These are phyloP conservation scores for Macaranga tanarius DNA, from an alignment of 441 rosid species.

Conservation along the genomic window DNA sequence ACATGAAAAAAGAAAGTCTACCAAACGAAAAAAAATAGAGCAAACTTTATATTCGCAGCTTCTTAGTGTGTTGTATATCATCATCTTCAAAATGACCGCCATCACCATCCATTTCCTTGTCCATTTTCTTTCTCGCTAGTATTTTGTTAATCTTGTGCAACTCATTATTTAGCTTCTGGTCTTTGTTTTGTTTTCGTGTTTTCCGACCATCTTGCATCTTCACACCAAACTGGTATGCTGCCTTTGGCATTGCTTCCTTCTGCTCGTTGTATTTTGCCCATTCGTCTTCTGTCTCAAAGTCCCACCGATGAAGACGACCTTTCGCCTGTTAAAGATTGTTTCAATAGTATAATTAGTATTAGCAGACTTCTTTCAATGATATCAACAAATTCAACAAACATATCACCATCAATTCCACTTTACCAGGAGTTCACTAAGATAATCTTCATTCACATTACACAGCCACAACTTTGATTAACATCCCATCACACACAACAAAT, in stretches of 20 bases:
- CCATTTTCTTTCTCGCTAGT: slow-evolving; percentile 82
- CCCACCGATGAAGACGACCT: slow-evolving; percentile 95
- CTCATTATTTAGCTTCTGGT: slow-evolving; percentile 88
- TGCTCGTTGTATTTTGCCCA: slow-evolving; percentile 96
- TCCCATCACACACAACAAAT: not conserved
- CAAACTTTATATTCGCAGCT: slow-evolving; percentile 44
- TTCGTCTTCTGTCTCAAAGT: slow-evolving; percentile 92
- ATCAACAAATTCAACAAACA: not conserved
- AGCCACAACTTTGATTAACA: not conserved
- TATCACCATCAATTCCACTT: not conserved
- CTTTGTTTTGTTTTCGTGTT: slow-evolving; percentile 91
- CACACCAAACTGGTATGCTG: slow-evolving; percentile 96
- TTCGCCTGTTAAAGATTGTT: slow-evolving; percentile 62
- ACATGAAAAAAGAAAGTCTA: not conserved
- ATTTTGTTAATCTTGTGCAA: slow-evolving; percentile 86
- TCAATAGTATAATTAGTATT: slow-evolving; percentile 11
- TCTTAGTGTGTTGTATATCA: slow-evolving; percentile 62
- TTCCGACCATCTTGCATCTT: slow-evolving; percentile 98
- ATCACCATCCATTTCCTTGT: slow-evolving; percentile 54
- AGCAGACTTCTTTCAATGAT: not conserved
- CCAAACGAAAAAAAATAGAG: not conserved
- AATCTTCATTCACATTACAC: not conserved
- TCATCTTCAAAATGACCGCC: slow-evolving; percentile 46
- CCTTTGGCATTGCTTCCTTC: slow-evolving; percentile 99
- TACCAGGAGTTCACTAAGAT: not conserved